Percentiles rank a stretch among this genome's conserved stretches.
Conservation (phyloP, 139 green algal genomes). For the Volvox africanus region DNA sequence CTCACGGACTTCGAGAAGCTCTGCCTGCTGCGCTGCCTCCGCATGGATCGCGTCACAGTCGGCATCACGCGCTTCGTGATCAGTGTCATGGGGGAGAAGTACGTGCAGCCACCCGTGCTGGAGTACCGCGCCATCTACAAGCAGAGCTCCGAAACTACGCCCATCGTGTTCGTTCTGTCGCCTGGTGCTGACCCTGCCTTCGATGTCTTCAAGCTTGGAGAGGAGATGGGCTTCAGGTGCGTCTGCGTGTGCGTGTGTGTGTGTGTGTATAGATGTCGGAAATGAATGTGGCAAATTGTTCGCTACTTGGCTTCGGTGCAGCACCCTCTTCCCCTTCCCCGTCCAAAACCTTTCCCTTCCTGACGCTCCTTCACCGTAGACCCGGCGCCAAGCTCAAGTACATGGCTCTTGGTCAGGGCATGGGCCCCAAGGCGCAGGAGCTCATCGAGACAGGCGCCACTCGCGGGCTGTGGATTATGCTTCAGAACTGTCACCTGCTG, state of each 20-base stretch:
- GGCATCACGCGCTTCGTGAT: slow-evolving; percentile 83
- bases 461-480: slow-evolving; percentile 88
- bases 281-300: no score
- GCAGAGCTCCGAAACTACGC: slow-evolving; percentile 78
- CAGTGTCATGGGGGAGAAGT: slow-evolving; percentile 75
- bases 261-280: no score
- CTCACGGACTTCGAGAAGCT: slow-evolving; percentile 86
- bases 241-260: neutral
- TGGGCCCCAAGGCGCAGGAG: slow-evolving; percentile 87
- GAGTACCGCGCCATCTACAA: slow-evolving; percentile 84
- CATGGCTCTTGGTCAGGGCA: slow-evolving; percentile 94
- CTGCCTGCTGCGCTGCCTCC: slow-evolving; percentile 86
- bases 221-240: slow-evolving; percentile 87
- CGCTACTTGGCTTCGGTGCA: no score
- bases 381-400: slow-evolving; percentile 90
- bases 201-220: slow-evolving; percentile 91
- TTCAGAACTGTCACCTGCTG: slow-evolving; percentile 93
- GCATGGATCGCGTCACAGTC: slow-evolving; percentile 86
- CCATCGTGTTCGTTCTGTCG: slow-evolving; percentile 93
- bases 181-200: slow-evolving; percentile 90
- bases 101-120: slow-evolving; percentile 82
- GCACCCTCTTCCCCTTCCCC: no score
- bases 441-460: slow-evolving; percentile 81
- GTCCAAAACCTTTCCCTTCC: neutral
- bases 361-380: neutral